Evolutionary conservation across 345 rosid genomes (phyloP).

Genomic region (Moricandia moricandioides): DNA sequence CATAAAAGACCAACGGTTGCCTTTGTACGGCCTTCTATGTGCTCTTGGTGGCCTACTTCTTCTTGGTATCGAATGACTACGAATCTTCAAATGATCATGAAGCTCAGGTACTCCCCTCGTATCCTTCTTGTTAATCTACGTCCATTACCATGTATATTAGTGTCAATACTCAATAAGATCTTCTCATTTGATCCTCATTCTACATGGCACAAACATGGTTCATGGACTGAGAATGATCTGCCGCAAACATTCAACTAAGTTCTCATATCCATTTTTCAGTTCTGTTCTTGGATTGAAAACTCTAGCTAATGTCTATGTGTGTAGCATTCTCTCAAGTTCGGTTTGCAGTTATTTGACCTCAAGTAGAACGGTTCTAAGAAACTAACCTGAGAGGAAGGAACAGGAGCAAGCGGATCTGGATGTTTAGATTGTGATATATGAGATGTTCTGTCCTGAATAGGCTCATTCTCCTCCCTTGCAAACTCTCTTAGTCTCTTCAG

Average conservation of each 20-base stretch:
- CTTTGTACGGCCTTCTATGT: neutral
- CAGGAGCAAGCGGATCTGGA: neutral
- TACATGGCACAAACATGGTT: constrained; percentile 27
- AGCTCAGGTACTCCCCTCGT: constrained; percentile 22
- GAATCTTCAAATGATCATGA: neutral
- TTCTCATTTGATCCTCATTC: constrained; percentile 27
- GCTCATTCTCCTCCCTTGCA: constrained; percentile 34
- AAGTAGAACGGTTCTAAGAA: neutral
- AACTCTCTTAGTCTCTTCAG: constrained; percentile 51
- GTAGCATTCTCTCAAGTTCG: too few species aligned
- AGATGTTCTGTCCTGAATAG: neutral
- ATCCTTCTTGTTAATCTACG: constrained; percentile 40
- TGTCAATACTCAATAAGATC: constrained; percentile 37
- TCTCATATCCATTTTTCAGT: neutral
- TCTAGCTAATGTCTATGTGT: too few species aligned
- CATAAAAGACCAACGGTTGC: constrained; percentile 41
- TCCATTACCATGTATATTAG: constrained; percentile 24
- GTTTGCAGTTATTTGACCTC: neutral
- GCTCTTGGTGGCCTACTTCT: constrained; percentile 19
- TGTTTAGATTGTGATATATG: neutral
- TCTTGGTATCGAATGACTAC: neutral
- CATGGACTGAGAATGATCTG: constrained; percentile 18
- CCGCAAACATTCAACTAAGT: too few species aligned
- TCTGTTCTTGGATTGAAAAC: too few species aligned
- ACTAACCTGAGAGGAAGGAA: constrained; percentile 29